phyloP scores from a whole-genome alignment of 1,284 basidiomycete genomes.

The Irpex rosettiformis region DNA sequence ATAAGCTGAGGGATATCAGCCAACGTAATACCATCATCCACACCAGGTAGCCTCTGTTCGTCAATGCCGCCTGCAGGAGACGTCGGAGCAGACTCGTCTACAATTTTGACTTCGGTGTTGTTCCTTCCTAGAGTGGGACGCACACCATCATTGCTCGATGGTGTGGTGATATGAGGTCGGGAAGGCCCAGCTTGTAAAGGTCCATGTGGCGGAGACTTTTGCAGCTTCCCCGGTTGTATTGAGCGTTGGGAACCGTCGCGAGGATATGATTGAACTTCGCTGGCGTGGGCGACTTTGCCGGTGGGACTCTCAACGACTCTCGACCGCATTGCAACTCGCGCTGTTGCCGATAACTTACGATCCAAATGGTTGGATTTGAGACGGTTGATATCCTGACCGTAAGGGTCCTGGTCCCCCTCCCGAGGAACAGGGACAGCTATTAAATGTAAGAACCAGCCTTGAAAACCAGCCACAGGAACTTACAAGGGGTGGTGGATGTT shows the following conservation, averaged over 20 bases:
- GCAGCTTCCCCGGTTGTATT: slow-evolving; percentile 28
- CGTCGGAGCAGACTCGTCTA: slow-evolving; percentile 77
- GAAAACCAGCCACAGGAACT: slow-evolving; percentile 25
- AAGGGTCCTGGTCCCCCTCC: slow-evolving; percentile 49
- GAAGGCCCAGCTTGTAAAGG: slow-evolving; percentile 21
- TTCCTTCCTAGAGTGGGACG: slow-evolving; percentile 77
- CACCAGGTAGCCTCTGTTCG: slow-evolving; percentile 24
- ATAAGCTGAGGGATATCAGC: slow-evolving; percentile 96
- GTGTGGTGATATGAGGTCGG: slow-evolving; percentile 37
- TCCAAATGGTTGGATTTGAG: slow-evolving; percentile 93
- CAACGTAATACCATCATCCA: slow-evolving; percentile 86
- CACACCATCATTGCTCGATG: slow-evolving; percentile 42
- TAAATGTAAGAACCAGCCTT: background rate
- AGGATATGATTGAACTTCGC: slow-evolving; percentile 31
- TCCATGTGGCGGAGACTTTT: slow-evolving; percentile 12
- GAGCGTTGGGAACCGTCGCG: slow-evolving; percentile 24
- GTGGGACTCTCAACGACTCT: slow-evolving; percentile 96
- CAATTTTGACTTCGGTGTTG: slow-evolving; percentile 87
- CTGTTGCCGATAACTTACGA: slow-evolving; percentile 91
- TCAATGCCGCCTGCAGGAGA: slow-evolving; percentile 53
- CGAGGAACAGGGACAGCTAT: slow-evolving; percentile 34
- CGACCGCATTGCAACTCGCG: slow-evolving; percentile 88
- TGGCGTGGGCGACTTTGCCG: slow-evolving; percentile 78
- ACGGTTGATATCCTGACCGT: slow-evolving; percentile 91
- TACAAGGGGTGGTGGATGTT: slow-evolving; percentile 66